These are phyloP conservation scores for Lipomyces chichibuensis DNA, from an alignment of 805 yeast genomes.

Conservation along the genomic window DNA sequence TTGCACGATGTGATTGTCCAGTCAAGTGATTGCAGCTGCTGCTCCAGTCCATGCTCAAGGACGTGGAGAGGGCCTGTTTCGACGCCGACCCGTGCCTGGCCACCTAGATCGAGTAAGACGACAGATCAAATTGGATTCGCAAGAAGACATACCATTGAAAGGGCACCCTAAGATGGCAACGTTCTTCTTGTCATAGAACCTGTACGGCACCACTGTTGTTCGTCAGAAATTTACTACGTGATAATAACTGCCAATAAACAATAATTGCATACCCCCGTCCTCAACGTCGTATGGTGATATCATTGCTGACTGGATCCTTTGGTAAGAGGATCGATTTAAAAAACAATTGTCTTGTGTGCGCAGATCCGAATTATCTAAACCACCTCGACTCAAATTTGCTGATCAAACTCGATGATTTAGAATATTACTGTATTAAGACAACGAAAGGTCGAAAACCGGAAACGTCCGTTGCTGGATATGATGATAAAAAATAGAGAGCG, in stretches of 20 bases:
- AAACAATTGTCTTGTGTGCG: neutral
- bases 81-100: conserved; percentile 92
- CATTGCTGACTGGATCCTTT: neutral
- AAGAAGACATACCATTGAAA: conserved; percentile 52
- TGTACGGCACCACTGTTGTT: conserved; percentile 36
- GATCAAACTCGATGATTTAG: too few relatives aligned
- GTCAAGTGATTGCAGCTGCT: conserved; percentile 66
- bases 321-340: too few relatives aligned
- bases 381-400: neutral
- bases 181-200: conserved; percentile 57
- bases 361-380: too few relatives aligned
- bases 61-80: conserved; percentile 90
- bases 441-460: too few relatives aligned
- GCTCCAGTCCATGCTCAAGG: conserved; percentile 68
- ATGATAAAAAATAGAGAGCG: too few relatives aligned
- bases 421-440: too few relatives aligned
- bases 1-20: conserved; percentile 57
- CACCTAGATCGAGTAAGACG: conserved; percentile 53
- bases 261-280: neutral
- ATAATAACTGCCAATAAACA: neutral
- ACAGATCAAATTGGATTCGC: neutral
- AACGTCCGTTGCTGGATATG: too few relatives aligned
- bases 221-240: neutral
- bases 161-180: conserved; percentile 85
- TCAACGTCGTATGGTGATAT: conserved; percentile 7